Evolutionary conservation across 2,329 filamentous ascomycete species (phyloP), one percentile per base, ranked within the genome.

Genomic region (Sclerotinia spermophila): DNA sequence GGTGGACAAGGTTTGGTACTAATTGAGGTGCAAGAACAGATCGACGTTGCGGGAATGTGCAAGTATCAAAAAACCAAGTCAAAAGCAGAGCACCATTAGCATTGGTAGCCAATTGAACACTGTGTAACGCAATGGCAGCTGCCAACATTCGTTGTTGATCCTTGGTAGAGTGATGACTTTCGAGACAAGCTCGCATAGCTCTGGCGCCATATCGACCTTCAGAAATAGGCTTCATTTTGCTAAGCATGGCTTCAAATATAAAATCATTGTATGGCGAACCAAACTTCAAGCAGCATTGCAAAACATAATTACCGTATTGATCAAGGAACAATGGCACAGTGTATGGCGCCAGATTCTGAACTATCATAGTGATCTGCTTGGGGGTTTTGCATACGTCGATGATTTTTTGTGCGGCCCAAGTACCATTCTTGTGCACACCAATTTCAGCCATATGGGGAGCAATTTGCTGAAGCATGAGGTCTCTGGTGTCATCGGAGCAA

Each of bases 341-440:
- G 82, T 96, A 97, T 0, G 94, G 90, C 5, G 91, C 91, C 42
- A 98, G 85, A 75, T 93, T 87, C 73, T 97, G 89, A 40, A 96
- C 91, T 78, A 99, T 95, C 82, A 93, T 84, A 61, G 85, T 83
- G 90, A 96, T 95, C 82, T 98, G 94, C 55, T 85, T 83, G 8
- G 91, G 89, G 0, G 92, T 93, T 82, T 96, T 93, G 80, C 94
- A 95, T 10, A 97, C 93, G 78, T 98, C 95, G 76, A 99, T 98
- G 78, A 99, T 98, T 86, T 98, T 99, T 82, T 99, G 96, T 1
- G 96, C 96, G 69, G 96, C 96, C 96, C 96, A 99, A 1, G 96
- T 99, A 73, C 96, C 96, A 78, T 99, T 99, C 87, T 99, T 99
- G 86, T 99, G 96, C 11, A 97, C 90, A 77, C 96, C 96, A 81